A percentile compares a stretch with the other conserved stretches of the same genome.
These are phyloP conservation scores for Globisporangium ultimum DNA, from an alignment of 352 stramenopile genomes.

Conservation along the genomic window DNA sequence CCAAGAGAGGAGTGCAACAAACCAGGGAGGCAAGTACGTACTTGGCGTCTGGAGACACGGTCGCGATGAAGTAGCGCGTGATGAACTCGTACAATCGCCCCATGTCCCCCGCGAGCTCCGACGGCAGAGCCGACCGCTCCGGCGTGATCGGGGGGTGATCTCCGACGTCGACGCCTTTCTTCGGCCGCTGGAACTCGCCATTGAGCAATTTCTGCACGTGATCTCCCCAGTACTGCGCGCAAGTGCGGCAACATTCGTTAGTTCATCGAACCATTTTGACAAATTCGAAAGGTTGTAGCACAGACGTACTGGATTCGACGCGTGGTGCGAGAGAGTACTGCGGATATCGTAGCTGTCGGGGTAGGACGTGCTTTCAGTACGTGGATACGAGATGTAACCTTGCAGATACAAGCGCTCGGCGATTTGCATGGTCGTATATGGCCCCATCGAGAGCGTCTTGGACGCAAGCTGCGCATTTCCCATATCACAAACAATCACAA, in stretches of 20 bases:
- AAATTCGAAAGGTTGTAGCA: too few relatives aligned
- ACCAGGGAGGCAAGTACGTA: slow-evolving; percentile 16
- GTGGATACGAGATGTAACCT: slow-evolving; percentile 87
- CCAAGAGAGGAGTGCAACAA: slow-evolving; percentile 31
- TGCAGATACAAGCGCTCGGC: slow-evolving; percentile 84
- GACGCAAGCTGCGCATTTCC: slow-evolving; percentile 36
- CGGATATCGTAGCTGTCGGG: slow-evolving; percentile 83
- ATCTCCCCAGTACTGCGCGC: slow-evolving; percentile 20
- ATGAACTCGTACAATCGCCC: slow-evolving; percentile 83
- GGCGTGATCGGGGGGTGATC: slow-evolving; percentile 85
- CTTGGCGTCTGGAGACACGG: slow-evolving; percentile 71
- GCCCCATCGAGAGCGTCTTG: slow-evolving; percentile 68
- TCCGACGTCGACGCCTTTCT: slow-evolving; percentile 39
- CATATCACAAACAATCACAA: not conserved
- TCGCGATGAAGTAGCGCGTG: slow-evolving; percentile 87
- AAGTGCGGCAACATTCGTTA: not conserved
- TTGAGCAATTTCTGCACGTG: slow-evolving; percentile 21
- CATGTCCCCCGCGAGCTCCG: slow-evolving; percentile 71
- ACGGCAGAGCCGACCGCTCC: slow-evolving; percentile 37
- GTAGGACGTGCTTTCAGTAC: slow-evolving; percentile 84
- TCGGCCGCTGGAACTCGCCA: slow-evolving; percentile 21
- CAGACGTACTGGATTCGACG: slow-evolving; percentile 28
- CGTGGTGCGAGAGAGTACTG: slow-evolving; percentile 64
- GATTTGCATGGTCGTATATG: slow-evolving; percentile 68
- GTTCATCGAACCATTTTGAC: not conserved